Evolutionary conservation across 345 rosid genomes (phyloP), one percentile per base, ranked within the genome.

Genomic region (Arabis alpina): DNA sequence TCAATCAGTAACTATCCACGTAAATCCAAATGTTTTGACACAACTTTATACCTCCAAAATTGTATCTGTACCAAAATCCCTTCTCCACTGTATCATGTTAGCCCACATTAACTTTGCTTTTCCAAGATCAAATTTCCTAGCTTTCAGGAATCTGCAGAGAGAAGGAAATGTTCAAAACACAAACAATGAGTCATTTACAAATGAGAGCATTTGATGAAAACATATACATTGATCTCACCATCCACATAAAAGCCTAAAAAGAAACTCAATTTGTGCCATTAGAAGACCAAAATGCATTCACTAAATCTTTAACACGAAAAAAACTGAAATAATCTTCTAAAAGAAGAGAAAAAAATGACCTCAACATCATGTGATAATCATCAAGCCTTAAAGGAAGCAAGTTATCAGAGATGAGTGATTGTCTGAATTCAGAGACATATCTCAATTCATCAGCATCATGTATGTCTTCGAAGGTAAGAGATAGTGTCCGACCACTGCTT

Each of bases 81-180:
- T 87, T 80, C 97, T 87, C 98, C 98, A 92, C n/a, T 88, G 85
- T 47, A 90, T 74, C 98, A 92, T 92, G 61, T 86, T 84, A 40
- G 68, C 77, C 98, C 98, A 92, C 97, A 92, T 90, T 34, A 61
- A 70, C 75, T 83, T 90, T 23, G 98, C 85, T 70, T 84, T 90
- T 32, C 79, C 91, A 8, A 84, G 64, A 67, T 92, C 96, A 44
- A 92, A 88, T 64, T 88, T 93, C 78, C 95, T 87, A 45, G 93
- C 98, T 64, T 87, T 84, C 50, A 93, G 59, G 78, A 93, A 93
- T 66, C 97, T 93, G 77, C 60, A 77, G 13, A 39, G 2, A 19
- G 8, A 70, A 45, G 14, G 34, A 23, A 13, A 34, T 34, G 10
- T 36, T 34, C 62, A 36, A 36, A 2, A 34, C 51, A 56, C 45